Evolutionary conservation across 345 rosid genomes (phyloP).

Genomic region (Lepidium sativum): DNA sequence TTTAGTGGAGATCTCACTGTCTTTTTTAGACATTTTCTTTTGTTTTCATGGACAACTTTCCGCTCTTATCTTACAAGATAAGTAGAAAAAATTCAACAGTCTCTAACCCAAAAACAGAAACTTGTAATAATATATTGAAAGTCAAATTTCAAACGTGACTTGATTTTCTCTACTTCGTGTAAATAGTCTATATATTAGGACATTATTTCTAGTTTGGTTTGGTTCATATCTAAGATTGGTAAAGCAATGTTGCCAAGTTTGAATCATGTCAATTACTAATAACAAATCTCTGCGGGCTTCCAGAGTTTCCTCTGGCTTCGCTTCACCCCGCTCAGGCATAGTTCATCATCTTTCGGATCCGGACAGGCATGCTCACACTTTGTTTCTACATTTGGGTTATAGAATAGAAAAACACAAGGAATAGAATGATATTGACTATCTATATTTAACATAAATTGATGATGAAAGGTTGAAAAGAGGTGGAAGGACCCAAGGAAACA

Average conservation of each 20-base stretch:
- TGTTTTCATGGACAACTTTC: slow-evolving; percentile 7
- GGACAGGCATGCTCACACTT: no score
- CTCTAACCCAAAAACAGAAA: not conserved
- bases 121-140: slow-evolving; percentile 2
- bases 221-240: not conserved
- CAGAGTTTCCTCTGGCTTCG: no score
- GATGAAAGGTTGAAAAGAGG: no score
- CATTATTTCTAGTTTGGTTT: not conserved
- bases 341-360: no score
- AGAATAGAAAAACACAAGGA: no score
- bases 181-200: no score
- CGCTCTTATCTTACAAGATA: not conserved
- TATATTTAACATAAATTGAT: no score
- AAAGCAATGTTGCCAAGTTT: not conserved
- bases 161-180: not conserved
- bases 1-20: slow-evolving; percentile 24
- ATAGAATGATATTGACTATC: no score
- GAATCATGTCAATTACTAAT: not conserved
- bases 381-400: no score
- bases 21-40: slow-evolving; percentile 11
- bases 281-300: no score
- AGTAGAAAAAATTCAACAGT: not conserved
- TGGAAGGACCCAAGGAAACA: no score
- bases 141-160: not conserved
- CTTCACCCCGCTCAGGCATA: no score